phyloP scores from a whole-genome alignment of 306 rosid species.

The Ochetophila trinervis region DNA sequence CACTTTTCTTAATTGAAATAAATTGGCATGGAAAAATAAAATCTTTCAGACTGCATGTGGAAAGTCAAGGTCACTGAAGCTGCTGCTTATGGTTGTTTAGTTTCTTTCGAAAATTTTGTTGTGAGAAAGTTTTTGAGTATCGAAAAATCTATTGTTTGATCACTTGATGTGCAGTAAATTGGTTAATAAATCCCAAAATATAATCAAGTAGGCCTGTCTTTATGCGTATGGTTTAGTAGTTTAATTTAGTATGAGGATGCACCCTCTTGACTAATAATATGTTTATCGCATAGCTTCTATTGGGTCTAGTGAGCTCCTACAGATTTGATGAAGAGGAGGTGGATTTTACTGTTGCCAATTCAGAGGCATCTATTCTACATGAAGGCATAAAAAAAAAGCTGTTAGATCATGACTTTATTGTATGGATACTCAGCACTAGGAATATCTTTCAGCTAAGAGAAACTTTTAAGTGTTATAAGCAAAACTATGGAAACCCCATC shows the following conservation, averaged over 20 bases:
- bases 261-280: conserved; percentile 14
- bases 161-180: neutral
- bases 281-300: conserved; percentile 55
- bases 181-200: neutral
- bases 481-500: conserved; percentile 50
- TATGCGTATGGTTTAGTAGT: neutral
- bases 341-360: conserved; percentile 43
- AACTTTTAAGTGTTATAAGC: conserved; percentile 65
- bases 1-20: no score
- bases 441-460: conserved; percentile 76
- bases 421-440: conserved; percentile 79
- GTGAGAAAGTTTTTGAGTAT: neutral
- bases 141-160: neutral
- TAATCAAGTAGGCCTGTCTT: no score
- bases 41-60: neutral
- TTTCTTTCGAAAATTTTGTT: neutral
- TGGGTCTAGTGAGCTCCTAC: conserved; percentile 74
- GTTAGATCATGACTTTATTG: conserved; percentile 53
- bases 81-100: neutral
- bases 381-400: conserved; percentile 58
- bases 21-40: no score
- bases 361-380: conserved; percentile 62
- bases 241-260: conserved; percentile 2
- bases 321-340: conserved; percentile 68
- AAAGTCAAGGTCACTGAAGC: neutral